Evolutionary conservation across 371 early-diverging fungal genomes (phyloP).

Genomic region (Zychaea mexicana): DNA sequence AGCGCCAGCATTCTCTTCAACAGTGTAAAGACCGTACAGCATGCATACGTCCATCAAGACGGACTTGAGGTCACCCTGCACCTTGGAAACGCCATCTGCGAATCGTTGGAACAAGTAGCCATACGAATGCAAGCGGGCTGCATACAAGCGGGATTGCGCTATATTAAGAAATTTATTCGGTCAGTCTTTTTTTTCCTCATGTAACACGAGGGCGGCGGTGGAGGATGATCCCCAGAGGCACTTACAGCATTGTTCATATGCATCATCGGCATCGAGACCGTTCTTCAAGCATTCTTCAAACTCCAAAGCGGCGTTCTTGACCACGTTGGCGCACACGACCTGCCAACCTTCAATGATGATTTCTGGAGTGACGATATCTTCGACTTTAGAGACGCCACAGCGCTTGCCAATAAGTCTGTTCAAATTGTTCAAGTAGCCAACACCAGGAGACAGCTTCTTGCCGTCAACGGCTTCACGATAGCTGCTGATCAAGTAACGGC

Average conservation of each 20-base stretch:
- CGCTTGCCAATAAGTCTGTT: constrained; percentile 51
- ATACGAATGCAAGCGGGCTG: constrained; percentile 85
- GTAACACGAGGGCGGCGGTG: too few relatives aligned
- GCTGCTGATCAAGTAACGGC: constrained; percentile 85
- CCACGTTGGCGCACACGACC: constrained; percentile 83
- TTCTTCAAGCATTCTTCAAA: constrained; percentile 71
- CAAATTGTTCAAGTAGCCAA: constrained; percentile 78
- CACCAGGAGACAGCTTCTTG: constrained; percentile 78
- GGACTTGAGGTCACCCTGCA: constrained; percentile 47
- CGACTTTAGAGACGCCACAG: constrained; percentile 55
- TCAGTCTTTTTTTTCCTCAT: background rate
- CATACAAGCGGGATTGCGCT: constrained; percentile 78
- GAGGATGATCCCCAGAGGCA: too few relatives aligned
- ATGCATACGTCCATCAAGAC: constrained; percentile 70
- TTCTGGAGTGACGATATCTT: constrained; percentile 63
- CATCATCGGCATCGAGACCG: constrained; percentile 76
- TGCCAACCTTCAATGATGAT: constrained; percentile 83
- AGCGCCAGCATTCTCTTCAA: constrained; percentile 83
- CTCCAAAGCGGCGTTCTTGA: constrained; percentile 78
- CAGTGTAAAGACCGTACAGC: constrained; percentile 84
- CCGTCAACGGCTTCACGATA: constrained; percentile 80
- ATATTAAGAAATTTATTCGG: background rate
- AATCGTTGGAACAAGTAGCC: constrained; percentile 89
- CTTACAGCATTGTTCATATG: constrained; percentile 84
- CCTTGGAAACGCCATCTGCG: constrained; percentile 70